A percentile compares a stretch with the other conserved stretches of the same genome.
Evolutionary conservation across 768 basidiomycete genomes (phyloP).

Genomic region (Leccinum pellstonianum): DNA sequence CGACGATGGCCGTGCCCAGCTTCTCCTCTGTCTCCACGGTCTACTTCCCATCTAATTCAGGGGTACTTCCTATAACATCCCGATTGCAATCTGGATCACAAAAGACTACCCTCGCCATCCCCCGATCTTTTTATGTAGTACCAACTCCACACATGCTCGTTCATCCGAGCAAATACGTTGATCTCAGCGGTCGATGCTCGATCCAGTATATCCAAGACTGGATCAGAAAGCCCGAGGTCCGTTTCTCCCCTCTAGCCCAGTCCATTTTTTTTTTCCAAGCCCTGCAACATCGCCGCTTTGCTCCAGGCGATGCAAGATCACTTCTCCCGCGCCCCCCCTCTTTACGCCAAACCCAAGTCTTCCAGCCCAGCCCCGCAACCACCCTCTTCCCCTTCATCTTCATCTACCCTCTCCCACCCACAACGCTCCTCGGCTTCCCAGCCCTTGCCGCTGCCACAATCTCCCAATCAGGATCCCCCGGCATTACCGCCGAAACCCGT

Average conservation of each 20-base stretch:
- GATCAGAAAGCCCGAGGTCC: slow-evolving; percentile 72
- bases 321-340: slow-evolving; percentile 85
- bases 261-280: slow-evolving; percentile 41
- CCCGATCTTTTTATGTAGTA: slow-evolving; percentile 86
- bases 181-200: slow-evolving; percentile 73
- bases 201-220: slow-evolving; percentile 74
- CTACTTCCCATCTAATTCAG: slow-evolving; percentile 85
- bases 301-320: slow-evolving; percentile 75
- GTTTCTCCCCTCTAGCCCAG: slow-evolving; percentile 12
- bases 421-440: slow-evolving; percentile 15
- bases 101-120: slow-evolving; percentile 79
- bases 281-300: slow-evolving; percentile 71
- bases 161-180: slow-evolving; percentile 69
- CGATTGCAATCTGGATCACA: slow-evolving; percentile 85
- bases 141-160: slow-evolving; percentile 92
- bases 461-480: slow-evolving; percentile 33
- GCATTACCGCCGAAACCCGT: slow-evolving; percentile 40
- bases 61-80: slow-evolving; percentile 84
- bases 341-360: slow-evolving; percentile 77
- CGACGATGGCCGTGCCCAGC: slow-evolving; percentile 91
- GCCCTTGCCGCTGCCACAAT: slow-evolving; percentile 20
- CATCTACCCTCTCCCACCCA: slow-evolving; percentile 18
- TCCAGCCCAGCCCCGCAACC: slow-evolving; percentile 24
- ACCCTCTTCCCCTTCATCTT: slow-evolving; percentile 16
- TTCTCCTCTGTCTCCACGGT: slow-evolving; percentile 89